Conservation (phyloP, 129 eudicot species). For the Pseudognaphalium luteoalbum region DNA sequence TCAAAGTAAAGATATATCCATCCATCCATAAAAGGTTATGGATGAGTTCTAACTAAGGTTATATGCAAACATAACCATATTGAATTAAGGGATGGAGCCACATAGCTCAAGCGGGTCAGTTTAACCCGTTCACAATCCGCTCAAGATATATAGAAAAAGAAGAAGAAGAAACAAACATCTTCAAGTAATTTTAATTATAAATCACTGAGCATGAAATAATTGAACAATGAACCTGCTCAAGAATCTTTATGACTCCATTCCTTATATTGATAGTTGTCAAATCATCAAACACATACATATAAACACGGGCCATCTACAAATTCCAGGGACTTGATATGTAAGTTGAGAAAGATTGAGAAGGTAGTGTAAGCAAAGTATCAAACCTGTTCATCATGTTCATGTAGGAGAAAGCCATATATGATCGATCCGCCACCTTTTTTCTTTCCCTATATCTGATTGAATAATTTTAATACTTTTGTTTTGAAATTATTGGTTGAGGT, state of each 20-base stretch:
- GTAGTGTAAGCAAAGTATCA: slow-evolving; percentile 11
- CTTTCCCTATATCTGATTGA: too few species aligned
- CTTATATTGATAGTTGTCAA: too few species aligned
- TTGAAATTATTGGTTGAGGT: slow-evolving; percentile 14
- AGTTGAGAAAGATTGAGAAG: slow-evolving; percentile 2
- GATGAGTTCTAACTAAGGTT: too few species aligned
- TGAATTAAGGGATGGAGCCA: too few species aligned
- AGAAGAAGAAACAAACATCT: not conserved
- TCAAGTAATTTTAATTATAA: not conserved
- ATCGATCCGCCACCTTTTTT: slow-evolving; percentile 1
- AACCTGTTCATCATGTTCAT: slow-evolving; percentile 42
- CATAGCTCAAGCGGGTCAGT: too few species aligned
- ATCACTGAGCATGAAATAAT: not conserved
- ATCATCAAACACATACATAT: not conserved
- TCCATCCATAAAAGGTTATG: not conserved
- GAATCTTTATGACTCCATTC: not conserved
- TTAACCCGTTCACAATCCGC: not conserved
- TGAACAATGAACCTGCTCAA: not conserved
- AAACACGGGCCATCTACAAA: not conserved
- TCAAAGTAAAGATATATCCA: not conserved
- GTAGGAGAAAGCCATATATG: slow-evolving; percentile 33
- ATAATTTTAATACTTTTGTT: not conserved
- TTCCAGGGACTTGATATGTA: not conserved
- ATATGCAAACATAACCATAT: too few species aligned
- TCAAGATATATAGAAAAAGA: not conserved